These are phyloP conservation scores for Xylaria grammica DNA, from an alignment of 495 filamentous ascomycete species.

Conservation along the genomic window DNA sequence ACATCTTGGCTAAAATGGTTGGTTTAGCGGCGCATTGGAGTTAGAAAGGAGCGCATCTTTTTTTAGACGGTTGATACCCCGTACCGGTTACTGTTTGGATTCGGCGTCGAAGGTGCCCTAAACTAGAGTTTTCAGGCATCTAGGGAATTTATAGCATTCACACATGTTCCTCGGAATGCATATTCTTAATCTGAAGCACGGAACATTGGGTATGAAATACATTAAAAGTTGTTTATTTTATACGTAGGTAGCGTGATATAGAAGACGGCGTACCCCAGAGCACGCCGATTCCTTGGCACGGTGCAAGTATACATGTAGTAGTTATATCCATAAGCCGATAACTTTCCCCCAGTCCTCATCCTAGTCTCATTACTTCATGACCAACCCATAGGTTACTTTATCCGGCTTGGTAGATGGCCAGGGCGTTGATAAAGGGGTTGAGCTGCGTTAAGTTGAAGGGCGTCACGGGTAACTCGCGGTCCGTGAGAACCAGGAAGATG, in stretches of 20 bases:
- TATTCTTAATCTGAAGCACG: too few species aligned
- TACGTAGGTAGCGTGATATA: too few species aligned
- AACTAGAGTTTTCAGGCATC: too few species aligned
- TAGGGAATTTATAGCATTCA: too few species aligned
- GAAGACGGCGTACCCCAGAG: too few species aligned
- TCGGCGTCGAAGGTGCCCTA: not conserved
- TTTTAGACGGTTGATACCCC: slow-evolving; percentile 16
- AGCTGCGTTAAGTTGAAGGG: slow-evolving; percentile 77
- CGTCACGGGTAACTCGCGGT: slow-evolving; percentile 68
- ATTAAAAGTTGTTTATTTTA: too few species aligned
- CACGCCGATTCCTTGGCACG: too few species aligned
- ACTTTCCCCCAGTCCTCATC: too few species aligned
- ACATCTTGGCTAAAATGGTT: not conserved
- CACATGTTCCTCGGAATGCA: too few species aligned
- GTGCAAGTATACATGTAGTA: too few species aligned
- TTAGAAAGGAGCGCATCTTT: not conserved
- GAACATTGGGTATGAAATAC: too few species aligned
- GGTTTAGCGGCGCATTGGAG: not conserved
- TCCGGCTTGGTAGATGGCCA: slow-evolving; percentile 80
- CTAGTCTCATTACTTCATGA: not conserved
- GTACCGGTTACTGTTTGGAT: not conserved
- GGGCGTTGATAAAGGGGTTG: slow-evolving; percentile 77
- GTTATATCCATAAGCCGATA: too few species aligned
- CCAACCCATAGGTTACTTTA: slow-evolving; percentile 41
- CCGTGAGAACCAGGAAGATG: slow-evolving; percentile 79